Base-by-base conservation (phyloP, 257 asterid genomes). In the Lavandula angustifolia region DNA sequence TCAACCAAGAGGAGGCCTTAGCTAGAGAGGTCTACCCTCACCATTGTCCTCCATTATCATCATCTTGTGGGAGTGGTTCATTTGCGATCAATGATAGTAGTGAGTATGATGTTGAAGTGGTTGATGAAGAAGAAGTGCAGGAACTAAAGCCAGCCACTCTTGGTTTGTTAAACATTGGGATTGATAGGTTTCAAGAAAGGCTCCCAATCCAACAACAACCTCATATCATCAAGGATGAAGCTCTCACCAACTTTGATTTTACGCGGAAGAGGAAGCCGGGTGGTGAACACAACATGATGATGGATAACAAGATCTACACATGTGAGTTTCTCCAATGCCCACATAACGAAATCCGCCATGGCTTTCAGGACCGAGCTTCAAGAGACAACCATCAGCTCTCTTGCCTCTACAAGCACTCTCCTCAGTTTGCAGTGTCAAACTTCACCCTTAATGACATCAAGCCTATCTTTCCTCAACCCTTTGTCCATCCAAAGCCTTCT, bases 311-410 rank as follows among this genome's bases (percentile, higher is more conserved):
- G 69, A 69, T 80, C 47, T 91, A 76, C 75, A 82, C 96, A 0
- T 91, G 97, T 4, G 95, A 85, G 80, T 81, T 65, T 70, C 84
- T 72, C 53, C 92, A 68, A 27, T 91, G 97, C 53, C 96, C 95
- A 13, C 86, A 84, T 49, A 79, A 76, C 5, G 86, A 91, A 38
- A 64, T 79, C 11, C 72, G 81, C 17, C 78, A 75, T 5, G 94
- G 43, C 69, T 79, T 14, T 72, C 79, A 52, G 29, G 97, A 82
- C 59, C 69, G 87, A 67, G 44, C 76, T 13, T 50, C 87, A 2
- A 63, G 96, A 52, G 92, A 91, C 78, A 84, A 82, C 33, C 95
- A 87, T 77, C 97, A 84, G 38, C 70, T 76, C 11, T 64, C 91
- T 40, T 91, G 97, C 76, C 85, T 87, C 17, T 77, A 42, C 66